phyloP scores from a whole-genome alignment of 768 basidiomycete species.

The Suillus weaverae region DNA sequence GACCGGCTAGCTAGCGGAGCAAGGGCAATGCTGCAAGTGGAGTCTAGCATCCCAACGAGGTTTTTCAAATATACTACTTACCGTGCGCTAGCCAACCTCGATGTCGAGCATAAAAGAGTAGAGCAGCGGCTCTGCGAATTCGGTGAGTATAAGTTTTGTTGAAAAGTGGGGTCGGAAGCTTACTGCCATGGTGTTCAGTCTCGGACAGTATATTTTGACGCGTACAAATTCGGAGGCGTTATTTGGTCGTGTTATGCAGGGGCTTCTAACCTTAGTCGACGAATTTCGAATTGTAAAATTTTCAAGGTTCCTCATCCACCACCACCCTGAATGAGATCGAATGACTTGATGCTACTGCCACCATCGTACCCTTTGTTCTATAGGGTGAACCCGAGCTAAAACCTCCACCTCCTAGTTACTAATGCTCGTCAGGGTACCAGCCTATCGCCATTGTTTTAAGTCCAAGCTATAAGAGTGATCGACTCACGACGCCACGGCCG shows the following conservation, averaged over 20 bases:
- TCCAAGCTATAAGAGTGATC: neutral
- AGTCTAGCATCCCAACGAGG: constrained; percentile 4
- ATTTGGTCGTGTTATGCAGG: constrained; percentile 13
- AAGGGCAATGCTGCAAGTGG: constrained; percentile 16
- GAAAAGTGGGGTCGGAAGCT: constrained; percentile 5
- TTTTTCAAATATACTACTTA: constrained; percentile 12
- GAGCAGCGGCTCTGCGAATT: constrained; percentile 23
- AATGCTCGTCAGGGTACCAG: neutral
- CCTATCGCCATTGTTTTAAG: neutral
- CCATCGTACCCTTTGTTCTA: neutral
- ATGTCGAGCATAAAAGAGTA: constrained; percentile 16
- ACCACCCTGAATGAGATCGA: neutral
- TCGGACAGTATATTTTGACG: constrained; percentile 15
- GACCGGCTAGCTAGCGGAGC: constrained; percentile 35
- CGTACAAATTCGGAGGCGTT: constrained; percentile 23
- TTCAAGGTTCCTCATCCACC: neutral
- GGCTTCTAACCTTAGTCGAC: neutral
- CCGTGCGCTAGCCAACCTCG: constrained; percentile 16
- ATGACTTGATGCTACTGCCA: neutral
- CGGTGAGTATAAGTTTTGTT: neutral
- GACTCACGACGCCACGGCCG: neutral
- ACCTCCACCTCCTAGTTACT: neutral
- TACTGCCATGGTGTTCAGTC: constrained; percentile 26
- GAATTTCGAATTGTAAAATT: neutral
- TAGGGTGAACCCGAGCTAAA: neutral